phyloP scores from a whole-genome alignment of 2,329 filamentous ascomycete species.

The Aspergillus quadrilineatus region DNA sequence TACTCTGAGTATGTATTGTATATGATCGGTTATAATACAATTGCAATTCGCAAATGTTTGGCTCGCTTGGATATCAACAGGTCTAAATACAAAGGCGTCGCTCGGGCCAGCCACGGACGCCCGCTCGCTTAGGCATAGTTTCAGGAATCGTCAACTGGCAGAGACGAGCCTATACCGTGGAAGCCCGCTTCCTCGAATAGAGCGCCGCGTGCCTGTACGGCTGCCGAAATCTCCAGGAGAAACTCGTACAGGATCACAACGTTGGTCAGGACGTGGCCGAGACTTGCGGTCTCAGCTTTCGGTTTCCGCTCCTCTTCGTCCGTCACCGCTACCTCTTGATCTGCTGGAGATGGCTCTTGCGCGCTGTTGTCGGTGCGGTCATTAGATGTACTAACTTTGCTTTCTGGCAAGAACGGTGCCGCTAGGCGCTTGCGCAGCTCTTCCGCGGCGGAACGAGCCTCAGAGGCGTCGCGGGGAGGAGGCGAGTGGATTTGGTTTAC shows the following conservation, averaged over 20 bases:
- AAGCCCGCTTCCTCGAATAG: slow-evolving; percentile 76
- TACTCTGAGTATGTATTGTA: not conserved
- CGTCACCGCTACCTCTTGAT: slow-evolving; percentile 11
- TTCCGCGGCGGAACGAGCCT: slow-evolving; percentile 27
- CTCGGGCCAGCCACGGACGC: slow-evolving; percentile 2
- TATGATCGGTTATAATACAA: not conserved
- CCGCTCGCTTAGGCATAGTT: not conserved
- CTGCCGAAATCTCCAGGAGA: slow-evolving; percentile 70
- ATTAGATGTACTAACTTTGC: slow-evolving; percentile 1
- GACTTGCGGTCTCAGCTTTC: slow-evolving; percentile 56
- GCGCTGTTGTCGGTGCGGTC: not conserved
- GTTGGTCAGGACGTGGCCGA: slow-evolving; percentile 78
- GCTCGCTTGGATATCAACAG: not conserved
- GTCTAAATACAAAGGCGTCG: not conserved
- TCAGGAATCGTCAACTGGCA: not conserved
- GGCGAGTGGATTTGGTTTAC: slow-evolving; percentile 14
- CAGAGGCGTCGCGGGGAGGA: slow-evolving; percentile 27
- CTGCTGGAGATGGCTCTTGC: not conserved
- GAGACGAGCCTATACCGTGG: not conserved
- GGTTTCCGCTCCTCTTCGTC: slow-evolving; percentile 40
- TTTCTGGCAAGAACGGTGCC: slow-evolving; percentile 29
- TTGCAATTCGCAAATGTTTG: not conserved
- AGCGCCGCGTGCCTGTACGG: slow-evolving; percentile 72
- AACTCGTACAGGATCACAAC: slow-evolving; percentile 78
- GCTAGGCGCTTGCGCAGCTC: slow-evolving; percentile 36